A percentile compares a stretch with the other conserved stretches of the same genome.
These are phyloP conservation scores for Zymoseptoria passerinii DNA, from an alignment of 2,329 filamentous ascomycete species.

Conservation along the genomic window DNA sequence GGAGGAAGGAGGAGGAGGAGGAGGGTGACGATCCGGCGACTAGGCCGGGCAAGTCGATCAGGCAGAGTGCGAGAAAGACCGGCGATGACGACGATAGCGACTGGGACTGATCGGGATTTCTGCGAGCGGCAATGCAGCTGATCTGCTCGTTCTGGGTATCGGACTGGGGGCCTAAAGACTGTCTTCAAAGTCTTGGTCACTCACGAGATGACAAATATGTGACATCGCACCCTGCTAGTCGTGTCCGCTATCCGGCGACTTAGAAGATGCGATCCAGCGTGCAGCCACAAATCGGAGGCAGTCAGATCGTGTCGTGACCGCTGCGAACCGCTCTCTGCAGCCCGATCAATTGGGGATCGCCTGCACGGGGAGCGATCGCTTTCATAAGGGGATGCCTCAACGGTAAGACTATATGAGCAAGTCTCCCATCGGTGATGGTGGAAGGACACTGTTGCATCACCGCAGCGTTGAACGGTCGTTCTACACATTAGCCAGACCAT, in stretches of 20 bases:
- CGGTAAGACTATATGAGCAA: background rate
- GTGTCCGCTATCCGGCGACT: background rate
- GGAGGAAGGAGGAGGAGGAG: conserved; percentile 51
- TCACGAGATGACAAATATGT: no score
- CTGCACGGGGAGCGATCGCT: no score
- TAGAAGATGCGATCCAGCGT: background rate
- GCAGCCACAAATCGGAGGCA: background rate
- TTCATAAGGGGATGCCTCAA: no score
- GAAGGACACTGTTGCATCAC: background rate
- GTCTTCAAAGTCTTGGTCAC: no score
- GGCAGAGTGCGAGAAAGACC: conserved; percentile 27
- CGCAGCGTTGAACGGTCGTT: background rate
- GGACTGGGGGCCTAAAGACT: background rate
- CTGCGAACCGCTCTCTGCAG: background rate
- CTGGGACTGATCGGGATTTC: conserved; percentile 44
- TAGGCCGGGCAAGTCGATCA: conserved; percentile 11
- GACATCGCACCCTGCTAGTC: background rate
- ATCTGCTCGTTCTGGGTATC: background rate
- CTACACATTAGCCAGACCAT: no score
- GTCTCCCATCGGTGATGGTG: background rate
- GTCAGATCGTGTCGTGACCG: background rate
- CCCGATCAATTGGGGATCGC: background rate
- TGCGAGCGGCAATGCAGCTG: background rate
- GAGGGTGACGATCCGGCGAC: conserved; percentile 41
- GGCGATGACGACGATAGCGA: conserved; percentile 44